Evolutionary conservation across 257 asterid genomes (phyloP).

Genomic region (Jacaranda copaia): DNA sequence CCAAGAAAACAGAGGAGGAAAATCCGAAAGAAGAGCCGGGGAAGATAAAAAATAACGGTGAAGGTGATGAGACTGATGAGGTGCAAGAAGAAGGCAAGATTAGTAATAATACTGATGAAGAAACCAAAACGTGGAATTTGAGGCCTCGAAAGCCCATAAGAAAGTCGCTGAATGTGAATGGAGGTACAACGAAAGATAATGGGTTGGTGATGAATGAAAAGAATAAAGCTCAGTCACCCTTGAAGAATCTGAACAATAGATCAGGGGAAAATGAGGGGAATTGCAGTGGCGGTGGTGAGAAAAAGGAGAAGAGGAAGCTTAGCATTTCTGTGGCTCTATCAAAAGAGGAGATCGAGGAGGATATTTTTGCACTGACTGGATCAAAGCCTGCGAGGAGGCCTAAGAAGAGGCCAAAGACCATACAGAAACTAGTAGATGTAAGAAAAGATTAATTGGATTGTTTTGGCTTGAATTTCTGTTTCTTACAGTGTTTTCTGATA

Average conservation of each 20-base stretch:
- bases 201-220: slow-evolving; percentile 36
- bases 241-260: slow-evolving; percentile 46
- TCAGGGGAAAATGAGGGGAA: slow-evolving; percentile 44
- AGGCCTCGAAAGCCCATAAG: slow-evolving; percentile 60
- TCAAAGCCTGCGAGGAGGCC: slow-evolving; percentile 79
- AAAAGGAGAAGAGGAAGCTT: slow-evolving; percentile 58
- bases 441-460: slow-evolving; percentile 33
- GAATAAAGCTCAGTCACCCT: slow-evolving; percentile 52
- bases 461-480: neutral
- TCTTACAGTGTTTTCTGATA: neutral
- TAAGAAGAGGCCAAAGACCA: slow-evolving; percentile 65
- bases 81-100: slow-evolving; percentile 43
- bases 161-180: slow-evolving; percentile 46
- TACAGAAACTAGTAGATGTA: slow-evolving; percentile 74
- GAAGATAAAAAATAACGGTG: slow-evolving; percentile 33
- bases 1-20: slow-evolving; percentile 46
- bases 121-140: slow-evolving; percentile 63
- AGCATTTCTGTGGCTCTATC: slow-evolving; percentile 53
- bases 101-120: slow-evolving; percentile 44
- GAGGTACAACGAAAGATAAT: slow-evolving; percentile 39
- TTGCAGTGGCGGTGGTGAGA: slow-evolving; percentile 42
- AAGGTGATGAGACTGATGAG: slow-evolving; percentile 37
- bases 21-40: slow-evolving; percentile 37
- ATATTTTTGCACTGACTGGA: slow-evolving; percentile 65
- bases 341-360: slow-evolving; percentile 78